phyloP scores from a whole-genome alignment of 257 asterid genomes.

The Nicotiana knightiana region DNA sequence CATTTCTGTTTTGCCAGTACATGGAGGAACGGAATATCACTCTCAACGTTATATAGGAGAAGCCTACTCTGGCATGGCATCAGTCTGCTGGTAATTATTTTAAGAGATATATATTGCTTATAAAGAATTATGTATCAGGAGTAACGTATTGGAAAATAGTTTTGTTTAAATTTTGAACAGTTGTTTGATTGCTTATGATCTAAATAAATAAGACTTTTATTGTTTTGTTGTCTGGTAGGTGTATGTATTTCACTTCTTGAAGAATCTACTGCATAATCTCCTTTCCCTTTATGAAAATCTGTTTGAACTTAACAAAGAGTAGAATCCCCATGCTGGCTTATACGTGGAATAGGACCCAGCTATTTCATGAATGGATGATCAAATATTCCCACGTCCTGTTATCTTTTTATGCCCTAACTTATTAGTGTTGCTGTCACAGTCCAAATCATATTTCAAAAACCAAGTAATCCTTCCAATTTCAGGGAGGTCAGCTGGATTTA shows the following conservation, averaged over 20 bases:
- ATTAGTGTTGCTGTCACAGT: neutral
- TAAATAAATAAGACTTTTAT: neutral
- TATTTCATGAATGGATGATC: neutral
- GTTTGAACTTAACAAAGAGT: slow-evolving; percentile 4
- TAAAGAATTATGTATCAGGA: neutral
- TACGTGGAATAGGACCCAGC: neutral
- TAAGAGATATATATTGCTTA: neutral
- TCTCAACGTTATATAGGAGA: slow-evolving; percentile 84
- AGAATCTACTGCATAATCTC: neutral
- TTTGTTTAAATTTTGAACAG: neutral
- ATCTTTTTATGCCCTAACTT: neutral
- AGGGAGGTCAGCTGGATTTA: neutral
- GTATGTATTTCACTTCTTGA: neutral
- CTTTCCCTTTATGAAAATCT: neutral
- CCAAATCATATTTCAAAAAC: neutral
- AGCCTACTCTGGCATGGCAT: slow-evolving; percentile 92
- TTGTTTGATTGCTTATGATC: neutral
- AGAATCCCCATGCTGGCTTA: neutral
- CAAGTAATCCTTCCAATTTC: neutral
- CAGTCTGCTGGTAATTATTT: slow-evolving; percentile 65
- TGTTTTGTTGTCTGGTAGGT: neutral
- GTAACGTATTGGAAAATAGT: neutral
- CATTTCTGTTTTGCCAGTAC: slow-evolving; percentile 48
- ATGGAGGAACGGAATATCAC: slow-evolving; percentile 93
- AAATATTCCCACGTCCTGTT: neutral